phyloP scores from a whole-genome alignment of 768 basidiomycete species.

The Tephrocybe sp. region DNA sequence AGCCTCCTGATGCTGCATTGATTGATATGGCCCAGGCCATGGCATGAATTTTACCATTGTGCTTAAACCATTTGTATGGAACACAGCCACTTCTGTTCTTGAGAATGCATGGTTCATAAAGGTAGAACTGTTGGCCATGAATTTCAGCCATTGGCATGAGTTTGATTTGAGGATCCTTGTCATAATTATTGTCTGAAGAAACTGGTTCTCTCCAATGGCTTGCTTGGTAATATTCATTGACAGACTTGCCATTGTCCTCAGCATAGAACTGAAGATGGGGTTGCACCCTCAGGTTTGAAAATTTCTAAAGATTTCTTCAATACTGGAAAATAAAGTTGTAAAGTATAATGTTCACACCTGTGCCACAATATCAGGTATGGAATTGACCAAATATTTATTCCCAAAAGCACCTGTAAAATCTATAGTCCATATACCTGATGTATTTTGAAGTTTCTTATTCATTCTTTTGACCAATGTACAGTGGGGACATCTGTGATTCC shows the following conservation, averaged over 20 bases:
- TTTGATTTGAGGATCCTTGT: slow-evolving; percentile 1
- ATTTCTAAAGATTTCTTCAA: too few relatives aligned
- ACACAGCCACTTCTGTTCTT: not conserved
- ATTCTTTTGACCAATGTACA: not conserved
- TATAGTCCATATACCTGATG: not conserved
- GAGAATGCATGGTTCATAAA: slow-evolving; percentile 2
- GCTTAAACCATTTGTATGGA: slow-evolving; percentile 1
- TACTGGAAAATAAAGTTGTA: too few relatives aligned
- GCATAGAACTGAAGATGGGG: too few relatives aligned
- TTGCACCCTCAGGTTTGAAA: too few relatives aligned
- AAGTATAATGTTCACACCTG: too few relatives aligned
- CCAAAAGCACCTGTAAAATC: slow-evolving; percentile 2
- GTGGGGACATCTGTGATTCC: not conserved
- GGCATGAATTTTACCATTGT: not conserved
- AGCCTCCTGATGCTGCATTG: not conserved
- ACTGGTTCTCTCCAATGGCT: slow-evolving; percentile 2
- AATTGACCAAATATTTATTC: not conserved
- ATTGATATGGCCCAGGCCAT: not conserved
- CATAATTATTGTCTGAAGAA: not conserved
- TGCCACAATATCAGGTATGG: too few relatives aligned
- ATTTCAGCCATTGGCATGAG: slow-evolving; percentile 1
- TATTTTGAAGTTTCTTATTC: not conserved
- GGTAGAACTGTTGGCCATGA: not conserved
- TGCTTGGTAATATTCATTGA: slow-evolving; percentile 2
- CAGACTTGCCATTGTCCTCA: too few relatives aligned